Conservation (phyloP, 805 yeast genomes). For the Cyberlindnera petersonii region DNA sequence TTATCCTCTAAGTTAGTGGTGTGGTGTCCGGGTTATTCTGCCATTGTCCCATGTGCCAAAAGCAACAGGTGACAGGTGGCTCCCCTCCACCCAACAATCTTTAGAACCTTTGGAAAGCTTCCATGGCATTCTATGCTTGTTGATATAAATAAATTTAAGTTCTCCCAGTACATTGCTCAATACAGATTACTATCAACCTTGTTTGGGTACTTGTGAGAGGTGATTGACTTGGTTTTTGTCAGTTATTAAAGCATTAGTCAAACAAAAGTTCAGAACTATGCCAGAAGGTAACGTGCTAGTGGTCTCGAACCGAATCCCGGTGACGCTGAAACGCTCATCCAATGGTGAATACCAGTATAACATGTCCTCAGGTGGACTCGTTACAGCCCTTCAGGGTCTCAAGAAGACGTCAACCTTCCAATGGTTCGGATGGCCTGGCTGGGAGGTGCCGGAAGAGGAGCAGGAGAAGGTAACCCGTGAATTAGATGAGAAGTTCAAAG, state of each 20-base stretch:
- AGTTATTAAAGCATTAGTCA: too few relatives aligned
- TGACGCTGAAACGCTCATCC: conserved; percentile 68
- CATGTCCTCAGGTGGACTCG: conserved; percentile 97
- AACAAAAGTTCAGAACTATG: conserved; percentile 7
- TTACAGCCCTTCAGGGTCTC: conserved; percentile 90
- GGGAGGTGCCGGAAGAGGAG: conserved; percentile 79
- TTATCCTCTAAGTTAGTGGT: not conserved
- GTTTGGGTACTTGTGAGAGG: too few relatives aligned
- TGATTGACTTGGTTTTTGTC: too few relatives aligned
- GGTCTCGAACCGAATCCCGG: conserved; percentile 93
- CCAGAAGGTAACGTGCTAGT: conserved; percentile 63
- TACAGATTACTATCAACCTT: too few relatives aligned
- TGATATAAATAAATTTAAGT: too few relatives aligned
- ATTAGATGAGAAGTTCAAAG: conserved; percentile 71
- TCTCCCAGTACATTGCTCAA: too few relatives aligned
- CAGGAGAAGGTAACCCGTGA: conserved; percentile 66
- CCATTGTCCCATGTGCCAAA: not conserved
- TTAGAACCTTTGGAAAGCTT: too few relatives aligned
- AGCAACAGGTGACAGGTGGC: too few relatives aligned
- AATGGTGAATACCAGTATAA: conserved; percentile 71
- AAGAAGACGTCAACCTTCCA: conserved; percentile 80
- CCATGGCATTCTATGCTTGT: too few relatives aligned
- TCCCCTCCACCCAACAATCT: too few relatives aligned
- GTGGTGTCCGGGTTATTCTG: not conserved
- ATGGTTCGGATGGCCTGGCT: conserved; percentile 99